Evolutionary conservation across 352 stramenopile species (phyloP).

Genomic region (Phytophthora litchii): DNA sequence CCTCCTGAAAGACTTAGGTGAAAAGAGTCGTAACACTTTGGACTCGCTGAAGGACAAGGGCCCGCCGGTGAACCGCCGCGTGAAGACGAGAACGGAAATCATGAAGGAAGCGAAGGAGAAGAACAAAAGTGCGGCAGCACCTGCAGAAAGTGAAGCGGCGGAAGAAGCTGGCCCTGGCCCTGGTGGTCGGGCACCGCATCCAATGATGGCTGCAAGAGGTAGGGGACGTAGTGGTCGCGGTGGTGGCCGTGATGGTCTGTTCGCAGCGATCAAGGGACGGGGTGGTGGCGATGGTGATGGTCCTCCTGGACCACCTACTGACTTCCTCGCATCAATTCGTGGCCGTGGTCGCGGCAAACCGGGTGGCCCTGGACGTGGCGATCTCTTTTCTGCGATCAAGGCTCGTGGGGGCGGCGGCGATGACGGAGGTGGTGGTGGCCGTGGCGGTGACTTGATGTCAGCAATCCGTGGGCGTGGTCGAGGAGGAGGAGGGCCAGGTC

Average conservation of each 20-base stretch:
- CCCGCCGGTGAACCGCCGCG: constrained; percentile 50
- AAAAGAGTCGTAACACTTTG: constrained; percentile 64
- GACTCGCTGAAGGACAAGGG: constrained; percentile 72
- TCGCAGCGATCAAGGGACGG: constrained; percentile 58
- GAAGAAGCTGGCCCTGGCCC: constrained; percentile 29
- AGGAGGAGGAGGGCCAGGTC: constrained; percentile 37
- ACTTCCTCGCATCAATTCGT: constrained; percentile 63
- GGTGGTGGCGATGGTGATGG: constrained; percentile 53
- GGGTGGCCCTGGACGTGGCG: constrained; percentile 49
- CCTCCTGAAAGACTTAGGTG: constrained; percentile 66
- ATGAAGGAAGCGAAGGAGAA: constrained; percentile 90
- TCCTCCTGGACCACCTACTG: constrained; percentile 40
- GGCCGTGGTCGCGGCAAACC: constrained; percentile 55
- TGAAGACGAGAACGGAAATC: constrained; percentile 77
- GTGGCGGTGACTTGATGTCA: constrained; percentile 58
- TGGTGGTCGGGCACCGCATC: constrained; percentile 45
- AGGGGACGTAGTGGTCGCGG: constrained; percentile 36
- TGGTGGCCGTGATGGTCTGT: constrained; percentile 55
- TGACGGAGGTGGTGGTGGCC: constrained; percentile 33
- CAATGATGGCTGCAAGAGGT: constrained; percentile 52
- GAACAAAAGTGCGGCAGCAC: constrained; percentile 42
- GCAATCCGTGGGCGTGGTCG: constrained; percentile 60
- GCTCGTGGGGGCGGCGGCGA: constrained; percentile 34
- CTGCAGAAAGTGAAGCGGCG: constrained; percentile 51
- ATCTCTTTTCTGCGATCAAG: constrained; percentile 78